Conservation (phyloP, 306 rosid species). For the Pterocarpus santalinus region DNA sequence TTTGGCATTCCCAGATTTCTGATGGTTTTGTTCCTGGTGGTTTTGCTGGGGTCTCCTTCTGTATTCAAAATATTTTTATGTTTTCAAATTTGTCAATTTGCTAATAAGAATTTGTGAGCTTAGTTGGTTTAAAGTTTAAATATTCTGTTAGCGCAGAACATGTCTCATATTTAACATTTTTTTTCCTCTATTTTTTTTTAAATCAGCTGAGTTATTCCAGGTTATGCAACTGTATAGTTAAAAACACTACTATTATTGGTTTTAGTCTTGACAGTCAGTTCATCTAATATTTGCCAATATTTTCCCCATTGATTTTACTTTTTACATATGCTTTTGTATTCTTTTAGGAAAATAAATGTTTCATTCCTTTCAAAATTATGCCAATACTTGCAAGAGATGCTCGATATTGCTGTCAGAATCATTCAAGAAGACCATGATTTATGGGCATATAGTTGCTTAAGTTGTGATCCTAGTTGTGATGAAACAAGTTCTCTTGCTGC, state of each 20-base stretch:
- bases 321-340: slow-evolving; percentile 34
- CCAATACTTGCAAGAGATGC: slow-evolving; percentile 62
- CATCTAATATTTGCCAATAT: slow-evolving; percentile 24
- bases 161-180: background rate
- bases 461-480: slow-evolving; percentile 60
- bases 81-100: background rate
- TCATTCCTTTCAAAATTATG: slow-evolving; percentile 65
- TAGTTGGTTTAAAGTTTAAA: background rate
- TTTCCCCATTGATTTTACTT: slow-evolving; percentile 27
- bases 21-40: background rate
- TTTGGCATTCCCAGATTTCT: slow-evolving; percentile 9
- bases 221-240: slow-evolving; percentile 1
- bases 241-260: background rate
- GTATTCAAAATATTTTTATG: background rate
- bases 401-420: slow-evolving; percentile 60
- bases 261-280: slow-evolving; percentile 27
- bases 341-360: slow-evolving; percentile 69
- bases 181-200: background rate
- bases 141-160: background rate
- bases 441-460: slow-evolving; percentile 54
- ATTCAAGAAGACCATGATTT: slow-evolving; percentile 65
- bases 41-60: slow-evolving; percentile 1
- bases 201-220: slow-evolving; percentile 11
- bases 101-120: slow-evolving; percentile 15
- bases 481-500: slow-evolving; percentile 57